These are phyloP conservation scores for Pseudonectria foliicola DNA, from an alignment of 2,329 filamentous ascomycete species.

Conservation along the genomic window DNA sequence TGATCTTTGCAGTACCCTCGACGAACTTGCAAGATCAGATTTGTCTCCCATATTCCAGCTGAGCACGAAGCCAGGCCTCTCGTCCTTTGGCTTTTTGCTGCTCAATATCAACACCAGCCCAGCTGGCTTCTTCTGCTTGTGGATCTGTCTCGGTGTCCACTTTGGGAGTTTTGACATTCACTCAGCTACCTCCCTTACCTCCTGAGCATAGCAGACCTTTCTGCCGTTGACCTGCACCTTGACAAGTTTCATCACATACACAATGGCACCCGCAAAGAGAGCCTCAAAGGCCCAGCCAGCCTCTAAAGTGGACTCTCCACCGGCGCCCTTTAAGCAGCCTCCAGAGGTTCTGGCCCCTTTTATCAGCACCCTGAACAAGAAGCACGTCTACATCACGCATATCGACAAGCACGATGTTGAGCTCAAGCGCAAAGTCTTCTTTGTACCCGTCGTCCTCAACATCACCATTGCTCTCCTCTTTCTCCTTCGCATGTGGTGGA, in stretches of 20 bases:
- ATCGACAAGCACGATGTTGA: conserved; percentile 62
- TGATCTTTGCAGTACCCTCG: neutral
- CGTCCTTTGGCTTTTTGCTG: neutral
- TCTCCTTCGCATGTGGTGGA: conserved; percentile 59
- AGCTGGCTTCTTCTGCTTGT: too few species aligned
- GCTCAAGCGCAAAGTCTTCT: conserved; percentile 78
- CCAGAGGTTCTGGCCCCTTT: conserved; percentile 59
- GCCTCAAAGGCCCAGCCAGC: conserved; percentile 24
- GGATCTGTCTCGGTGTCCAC: too few species aligned
- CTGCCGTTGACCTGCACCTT: conserved; percentile 2
- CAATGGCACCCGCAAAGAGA: conserved; percentile 30
- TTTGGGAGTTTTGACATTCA: too few species aligned
- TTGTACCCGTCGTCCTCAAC: conserved; percentile 74
- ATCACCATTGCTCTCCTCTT: conserved; percentile 57
- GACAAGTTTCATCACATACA: conserved; percentile 6
- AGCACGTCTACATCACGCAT: conserved; percentile 77
- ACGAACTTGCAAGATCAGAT: too few species aligned
- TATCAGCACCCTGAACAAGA: conserved; percentile 55
- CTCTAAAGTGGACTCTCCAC: conserved; percentile 32
- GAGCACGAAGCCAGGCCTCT: too few species aligned
- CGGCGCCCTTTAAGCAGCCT: conserved; percentile 61
- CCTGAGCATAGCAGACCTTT: conserved; percentile 5
- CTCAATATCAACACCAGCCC: too few species aligned
- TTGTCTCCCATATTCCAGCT: too few species aligned
- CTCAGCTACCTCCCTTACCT: neutral